Base-by-base conservation (phyloP, 1,139 yeast species). In the Kodamaea plutei region DNA sequence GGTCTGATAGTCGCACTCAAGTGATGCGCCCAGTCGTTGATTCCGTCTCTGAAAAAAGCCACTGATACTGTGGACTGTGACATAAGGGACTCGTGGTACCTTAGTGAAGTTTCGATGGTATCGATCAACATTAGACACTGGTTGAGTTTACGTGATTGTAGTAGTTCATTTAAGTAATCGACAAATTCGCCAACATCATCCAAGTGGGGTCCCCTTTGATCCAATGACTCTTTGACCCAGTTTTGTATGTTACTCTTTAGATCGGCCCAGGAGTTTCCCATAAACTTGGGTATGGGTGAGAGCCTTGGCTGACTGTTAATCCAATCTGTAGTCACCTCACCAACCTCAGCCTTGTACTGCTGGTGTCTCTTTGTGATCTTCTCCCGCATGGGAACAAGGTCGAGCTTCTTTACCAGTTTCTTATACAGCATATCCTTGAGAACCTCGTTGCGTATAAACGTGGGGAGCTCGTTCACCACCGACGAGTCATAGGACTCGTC, bases 141-240 rank as follows among this genome's bases (percentile, higher is more conserved):
- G n/a, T 43, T 38, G 2, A 52, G 24, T 22, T 50, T 46, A 8
- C 45, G 44, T 22, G 45, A 48, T 2, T 35, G 28, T 14, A 54
- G 33, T 23, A 64, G 39, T 10, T 35, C 38, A 12, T 34, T 27
- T 7, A 65, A 29, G 39, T 59, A 64, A 1, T 36, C 38, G 1
- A 39, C 48, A 36, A 76, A 72, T 8, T 65, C 44, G 1, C 43
- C 41, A 3, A 77, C 54, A 45, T 82, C 91, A 20, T 71, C 80
- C 3, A 44, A 46, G 44, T 77, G 80, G 0, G 89, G 88, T 0
- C 84, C 83, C 18, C 57, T 58, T 18, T 56, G 61, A n/a, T 52
- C 40, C 4, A 66, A 35, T 0, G 79, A 64, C 27, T 56, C 53
- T 4, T 39, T 38, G 0, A 79, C 58, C 89, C 89, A 81, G 1